Percentiles rank a stretch among this genome's conserved stretches.
phyloP scores from a whole-genome alignment of 805 yeast species.

The Candida arabinofermentans region DNA sequence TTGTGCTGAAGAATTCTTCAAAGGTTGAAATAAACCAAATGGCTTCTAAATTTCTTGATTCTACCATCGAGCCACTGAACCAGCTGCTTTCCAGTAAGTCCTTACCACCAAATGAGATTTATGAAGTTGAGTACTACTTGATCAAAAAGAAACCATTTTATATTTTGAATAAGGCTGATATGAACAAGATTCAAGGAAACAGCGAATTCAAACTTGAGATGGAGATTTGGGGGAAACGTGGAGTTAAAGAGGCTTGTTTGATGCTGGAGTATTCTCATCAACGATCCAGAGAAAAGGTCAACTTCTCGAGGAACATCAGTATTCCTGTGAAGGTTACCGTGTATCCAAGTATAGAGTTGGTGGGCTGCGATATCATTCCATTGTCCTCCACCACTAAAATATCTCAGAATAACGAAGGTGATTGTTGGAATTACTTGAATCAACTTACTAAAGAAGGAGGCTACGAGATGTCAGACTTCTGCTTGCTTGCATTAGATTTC shows the following conservation, averaged over 20 bases:
- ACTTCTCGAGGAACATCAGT: slow-evolving; percentile 50
- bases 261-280: slow-evolving; percentile 60
- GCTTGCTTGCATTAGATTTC: slow-evolving; percentile 67
- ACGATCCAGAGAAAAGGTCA: slow-evolving; percentile 18
- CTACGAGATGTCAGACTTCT: slow-evolving; percentile 48
- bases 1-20: slow-evolving; percentile 57
- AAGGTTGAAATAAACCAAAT: slow-evolving; percentile 51
- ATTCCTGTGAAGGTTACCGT: slow-evolving; percentile 72
- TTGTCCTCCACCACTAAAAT: slow-evolving; percentile 33
- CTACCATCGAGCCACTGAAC: slow-evolving; percentile 62
- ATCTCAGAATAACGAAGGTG: slow-evolving; percentile 20
- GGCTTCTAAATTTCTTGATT: slow-evolving; percentile 64
- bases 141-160: slow-evolving; percentile 53
- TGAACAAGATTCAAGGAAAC: slow-evolving; percentile 37
- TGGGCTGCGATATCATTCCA: slow-evolving; percentile 73
- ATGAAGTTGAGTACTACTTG: slow-evolving; percentile 71
- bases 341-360: slow-evolving; percentile 66
- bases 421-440: slow-evolving; percentile 30
- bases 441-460: slow-evolving; percentile 28
- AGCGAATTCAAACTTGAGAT: slow-evolving; percentile 43
- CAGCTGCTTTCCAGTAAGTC: slow-evolving; percentile 44
- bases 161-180: slow-evolving; percentile 44
- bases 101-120: slow-evolving; percentile 56
- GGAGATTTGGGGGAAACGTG: slow-evolving; percentile 67
- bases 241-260: slow-evolving; percentile 61